Evolutionary conservation across 2,329 filamentous ascomycete genomes (phyloP), one percentile per base, ranked within the genome.

Genomic region (Xylariaceae sp.): DNA sequence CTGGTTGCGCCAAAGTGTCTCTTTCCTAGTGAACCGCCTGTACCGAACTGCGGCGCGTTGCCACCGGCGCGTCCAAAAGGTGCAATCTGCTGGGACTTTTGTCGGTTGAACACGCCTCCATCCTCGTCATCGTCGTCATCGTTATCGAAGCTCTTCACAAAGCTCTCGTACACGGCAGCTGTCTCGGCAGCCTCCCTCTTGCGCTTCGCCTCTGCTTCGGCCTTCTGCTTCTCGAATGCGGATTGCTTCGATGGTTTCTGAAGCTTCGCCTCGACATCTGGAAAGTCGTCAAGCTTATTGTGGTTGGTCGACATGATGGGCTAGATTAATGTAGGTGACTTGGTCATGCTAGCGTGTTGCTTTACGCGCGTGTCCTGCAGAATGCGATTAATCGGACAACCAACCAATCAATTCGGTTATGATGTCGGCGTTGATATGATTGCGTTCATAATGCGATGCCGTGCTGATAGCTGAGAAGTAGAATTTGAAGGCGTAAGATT

Each of bases 171-270:
- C 0, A 92, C 90, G 23, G 90, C 91, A 18, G 89, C 90, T 5
- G 90, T 95, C 75, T 96, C 92, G 65, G 88, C 90, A 69, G 88
- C 88, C 74, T 96, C 92, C 66, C 90, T 84, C 66, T 84, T 82
- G 60, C 89, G 87, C 76, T 96, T 96, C 23, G 90, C 91, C 78
- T 96, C 91, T 58, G 89, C 90, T 72, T 96, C 91, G 61, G 90
- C 90, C 73, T 89, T 91, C 73, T 95, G 89, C 67, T 88, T 87
- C 76, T 96, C 92, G 72, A 95, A 96, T 30, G 88, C 82, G 17
- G 91, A 95, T 71, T 94, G 90, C 75, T 92, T 94, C 62, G 87
- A 82, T 0, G 90, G 86, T 53, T 90, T 90, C 58, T 88, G 84
- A 54, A 94, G 85, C 74, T 95, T 96, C 55, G 86, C 82, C 58